Base-by-base conservation (phyloP, 441 rosid species). In the Erodium texanum region DNA sequence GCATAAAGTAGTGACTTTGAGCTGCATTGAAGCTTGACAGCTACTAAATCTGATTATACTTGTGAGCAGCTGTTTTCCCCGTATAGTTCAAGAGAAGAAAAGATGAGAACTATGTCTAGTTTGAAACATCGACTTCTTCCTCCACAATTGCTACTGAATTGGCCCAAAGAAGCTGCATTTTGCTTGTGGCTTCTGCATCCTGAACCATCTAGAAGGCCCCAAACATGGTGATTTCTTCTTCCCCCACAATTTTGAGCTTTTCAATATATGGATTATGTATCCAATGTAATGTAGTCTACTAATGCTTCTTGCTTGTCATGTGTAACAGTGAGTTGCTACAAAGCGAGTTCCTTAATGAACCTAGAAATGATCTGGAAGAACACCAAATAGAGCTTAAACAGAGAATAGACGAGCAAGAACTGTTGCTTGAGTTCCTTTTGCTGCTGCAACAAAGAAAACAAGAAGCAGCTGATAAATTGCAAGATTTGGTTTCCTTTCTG, bases 121-220 rank as follows among this genome's bases (percentile, higher is more conserved):
- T 78, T 94, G 79, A 85, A 97, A 81, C 97, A 94, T 80, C 92
- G 99, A 15, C 87, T 94, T 75, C 98, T 94, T 83, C 99, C 98
- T 62, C 89, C 98, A 66, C 97, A 87, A 71, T 77, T 94, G 79
- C 82, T 94, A 71, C 79, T 89, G 68, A 87, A 87, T 70, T 88
- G 89, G 86, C 86, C 97, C 1, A 94, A 88, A 81, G 96, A 92
- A 83, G 98, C 96, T 73, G 84, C 99, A 1, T 92, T 87, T 82
- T 94, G 99, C 83, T 74, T 94, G 78, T 94, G 92, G 99, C 75
- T 94, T 64, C 79, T 94, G 69, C 99, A 92, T 66, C 98, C 99
- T 0, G 98, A 92, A 62, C 97, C 96, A 50, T 81, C 75, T 71
- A 78, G 84, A 72, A 92, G 98, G 69, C 98, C 97, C 66, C 79